Percentiles rank a stretch among this genome's conserved stretches.
Conservation (phyloP, 768 basidiomycete genomes). For the Trametes punicea region DNA sequence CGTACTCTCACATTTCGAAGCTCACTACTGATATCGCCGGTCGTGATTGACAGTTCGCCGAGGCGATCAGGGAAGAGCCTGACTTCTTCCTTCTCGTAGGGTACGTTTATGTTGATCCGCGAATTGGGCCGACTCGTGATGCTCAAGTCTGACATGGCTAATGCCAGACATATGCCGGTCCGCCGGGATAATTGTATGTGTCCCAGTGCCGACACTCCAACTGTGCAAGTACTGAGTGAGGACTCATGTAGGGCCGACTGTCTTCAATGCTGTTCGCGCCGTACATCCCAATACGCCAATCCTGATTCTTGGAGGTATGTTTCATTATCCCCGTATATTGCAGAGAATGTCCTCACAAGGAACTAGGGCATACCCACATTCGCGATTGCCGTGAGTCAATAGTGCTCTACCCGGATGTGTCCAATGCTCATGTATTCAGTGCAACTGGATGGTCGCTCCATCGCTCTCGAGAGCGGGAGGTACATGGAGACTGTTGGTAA, state of each 20-base stretch:
- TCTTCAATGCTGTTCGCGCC: slow-evolving; percentile 70
- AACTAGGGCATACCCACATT: slow-evolving; percentile 65
- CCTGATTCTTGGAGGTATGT: slow-evolving; percentile 71
- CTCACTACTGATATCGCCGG: neutral
- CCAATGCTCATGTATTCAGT: slow-evolving; percentile 31
- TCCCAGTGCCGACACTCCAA: no score
- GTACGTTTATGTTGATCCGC: slow-evolving; percentile 33
- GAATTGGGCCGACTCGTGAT: neutral
- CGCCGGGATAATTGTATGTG: slow-evolving; percentile 59
- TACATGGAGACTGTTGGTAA: slow-evolving; percentile 92
- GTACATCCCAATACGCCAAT: slow-evolving; percentile 77
- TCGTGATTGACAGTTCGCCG: slow-evolving; percentile 51
- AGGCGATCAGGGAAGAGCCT: slow-evolving; percentile 76
- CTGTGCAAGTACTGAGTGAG: neutral
- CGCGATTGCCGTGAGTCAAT: slow-evolving; percentile 66
- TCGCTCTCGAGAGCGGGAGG: slow-evolving; percentile 78
- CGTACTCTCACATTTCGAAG: neutral
- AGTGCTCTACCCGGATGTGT: neutral
- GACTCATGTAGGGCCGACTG: slow-evolving; percentile 52
- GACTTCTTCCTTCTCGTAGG: slow-evolving; percentile 78
- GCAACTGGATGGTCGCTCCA: slow-evolving; percentile 70
- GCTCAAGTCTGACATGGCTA: neutral
- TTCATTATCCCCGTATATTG: neutral
- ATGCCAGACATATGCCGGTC: slow-evolving; percentile 77
- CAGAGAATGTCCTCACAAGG: neutral